phyloP scores from a whole-genome alignment of 2,329 filamentous ascomycete species.

The Hypoxylon sp. region DNA sequence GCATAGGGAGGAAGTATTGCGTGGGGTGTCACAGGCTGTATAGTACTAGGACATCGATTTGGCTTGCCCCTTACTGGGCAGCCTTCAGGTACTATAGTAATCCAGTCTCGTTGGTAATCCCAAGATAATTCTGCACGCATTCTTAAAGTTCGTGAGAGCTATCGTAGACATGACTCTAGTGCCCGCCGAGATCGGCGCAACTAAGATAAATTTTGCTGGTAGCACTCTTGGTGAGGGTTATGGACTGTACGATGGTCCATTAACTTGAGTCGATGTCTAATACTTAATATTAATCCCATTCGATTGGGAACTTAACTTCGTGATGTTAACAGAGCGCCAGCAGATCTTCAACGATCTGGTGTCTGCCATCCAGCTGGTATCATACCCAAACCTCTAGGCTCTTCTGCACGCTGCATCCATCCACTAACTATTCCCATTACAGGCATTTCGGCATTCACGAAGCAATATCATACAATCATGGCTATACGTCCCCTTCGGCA shows the following conservation, averaged over 20 bases:
- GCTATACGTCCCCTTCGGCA: constrained; percentile 63
- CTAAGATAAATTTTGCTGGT: neutral
- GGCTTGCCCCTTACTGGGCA: neutral
- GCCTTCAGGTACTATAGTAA: neutral
- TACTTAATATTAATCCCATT: neutral
- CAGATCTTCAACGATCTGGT: constrained; percentile 29
- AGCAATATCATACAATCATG: constrained; percentile 54
- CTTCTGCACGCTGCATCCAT: neutral
- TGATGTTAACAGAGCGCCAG: constrained; percentile 9
- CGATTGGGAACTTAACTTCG: neutral
- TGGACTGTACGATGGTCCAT: neutral
- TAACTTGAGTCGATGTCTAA: neutral
- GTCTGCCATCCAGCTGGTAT: constrained; percentile 34
- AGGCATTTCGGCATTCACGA: constrained; percentile 42
- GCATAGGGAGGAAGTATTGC: neutral
- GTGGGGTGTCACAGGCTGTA: neutral
- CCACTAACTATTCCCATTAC: neutral
- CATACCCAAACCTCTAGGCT: neutral
- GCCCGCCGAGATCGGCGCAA: constrained; percentile 33
- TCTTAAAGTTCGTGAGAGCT: constrained; percentile 8
- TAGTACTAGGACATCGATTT: neutral
- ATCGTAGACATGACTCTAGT: neutral
- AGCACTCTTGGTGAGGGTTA: neutral
- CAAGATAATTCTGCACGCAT: neutral
- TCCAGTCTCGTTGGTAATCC: neutral